Percentiles rank a stretch among this genome's conserved stretches.
Conservation (phyloP, 768 basidiomycete species). For the Tulasnella sp. region DNA sequence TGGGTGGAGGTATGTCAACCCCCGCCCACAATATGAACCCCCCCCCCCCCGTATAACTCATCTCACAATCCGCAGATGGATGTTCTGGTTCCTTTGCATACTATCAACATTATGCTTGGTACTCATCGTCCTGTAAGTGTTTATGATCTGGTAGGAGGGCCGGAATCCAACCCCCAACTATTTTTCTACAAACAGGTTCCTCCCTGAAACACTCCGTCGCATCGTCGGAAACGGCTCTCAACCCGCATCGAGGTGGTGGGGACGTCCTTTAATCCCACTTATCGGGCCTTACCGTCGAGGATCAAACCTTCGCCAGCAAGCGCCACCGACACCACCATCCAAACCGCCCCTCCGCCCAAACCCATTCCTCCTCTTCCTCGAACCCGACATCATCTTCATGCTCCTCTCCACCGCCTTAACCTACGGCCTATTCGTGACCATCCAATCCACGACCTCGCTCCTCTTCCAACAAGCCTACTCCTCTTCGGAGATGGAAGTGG, state of each 20-base stretch:
- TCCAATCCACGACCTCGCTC: constrained; percentile 49
- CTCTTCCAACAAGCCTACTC: constrained; percentile 51
- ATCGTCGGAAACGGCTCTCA: constrained; percentile 43
- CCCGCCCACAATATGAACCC: constrained; percentile 9
- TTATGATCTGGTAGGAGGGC: not conserved
- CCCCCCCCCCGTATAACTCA: not conserved
- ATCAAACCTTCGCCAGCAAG: not conserved
- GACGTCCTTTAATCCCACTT: constrained; percentile 32
- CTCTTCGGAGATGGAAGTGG: constrained; percentile 49
- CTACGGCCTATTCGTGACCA: constrained; percentile 50
- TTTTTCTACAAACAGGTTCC: constrained; percentile 24
- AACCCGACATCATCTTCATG: constrained; percentile 49
- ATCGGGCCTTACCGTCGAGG: constrained; percentile 21
- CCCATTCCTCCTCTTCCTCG: constrained; percentile 21
- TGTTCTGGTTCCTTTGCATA: constrained; percentile 58
- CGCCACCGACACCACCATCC: not conserved
- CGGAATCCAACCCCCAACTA: too few relatives aligned
- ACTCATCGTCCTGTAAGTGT: constrained; percentile 35
- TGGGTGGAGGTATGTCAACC: not conserved
- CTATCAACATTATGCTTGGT: constrained; percentile 41
- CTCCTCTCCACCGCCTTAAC: constrained; percentile 44
- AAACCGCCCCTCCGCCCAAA: constrained; percentile 29
- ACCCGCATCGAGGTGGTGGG: constrained; percentile 28
- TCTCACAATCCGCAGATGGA: constrained; percentile 35
- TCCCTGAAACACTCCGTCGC: constrained; percentile 40